Base-by-base conservation (phyloP, 1,284 basidiomycete species). In the Ganoderma meredithae region DNA sequence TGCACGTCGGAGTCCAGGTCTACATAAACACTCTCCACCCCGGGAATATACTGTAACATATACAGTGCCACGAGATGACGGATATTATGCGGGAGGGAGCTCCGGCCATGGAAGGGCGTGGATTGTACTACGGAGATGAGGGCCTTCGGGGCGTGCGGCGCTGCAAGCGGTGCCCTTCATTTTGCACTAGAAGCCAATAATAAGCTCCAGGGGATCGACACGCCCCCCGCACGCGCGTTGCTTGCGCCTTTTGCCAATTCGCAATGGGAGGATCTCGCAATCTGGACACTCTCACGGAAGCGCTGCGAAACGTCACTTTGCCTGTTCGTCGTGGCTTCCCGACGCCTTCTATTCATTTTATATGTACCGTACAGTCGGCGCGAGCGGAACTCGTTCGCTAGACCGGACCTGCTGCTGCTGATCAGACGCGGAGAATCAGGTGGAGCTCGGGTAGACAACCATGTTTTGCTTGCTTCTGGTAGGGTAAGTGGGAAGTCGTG, bases 11-110 rank as follows among this genome's bases (percentile, higher is more conserved):
- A 55, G 6, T 55, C 15, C 25, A 55, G 13, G 4, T 8, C 27
- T 27, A 36, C 3, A 8, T 22, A 25, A 27, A 3, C 27, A 17
- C 52, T 33, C 52, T 53, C 52, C 25, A 55, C 27, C 2, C 27
- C 27, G 27, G 27, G 52, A 27, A 33, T 19, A 27, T 27, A 13
- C n/a, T n/a, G n/a, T n/a, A n/a, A n/a, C n/a, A 55, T 27, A 49
- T 33, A 55, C 27, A 15, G 17, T 15, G 8, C 19, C 13, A 55
- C 52, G 52, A 15, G 52, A 33, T 33, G 62, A 40, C 62, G 65
- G 65, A 66, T 62, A 69, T 66, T 66, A 59, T 19, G 47, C 47
- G 47, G 22, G 22, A 49, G 47, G 22, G 47, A 49, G 47, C 33
- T 3, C 25, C 22, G 5, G 22, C 22, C 47, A 49, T 49, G 47